Evolutionary conservation across 148 eudicot species (phyloP), one percentile per base, ranked within the genome.

Genomic region (Diospyros lotus): DNA sequence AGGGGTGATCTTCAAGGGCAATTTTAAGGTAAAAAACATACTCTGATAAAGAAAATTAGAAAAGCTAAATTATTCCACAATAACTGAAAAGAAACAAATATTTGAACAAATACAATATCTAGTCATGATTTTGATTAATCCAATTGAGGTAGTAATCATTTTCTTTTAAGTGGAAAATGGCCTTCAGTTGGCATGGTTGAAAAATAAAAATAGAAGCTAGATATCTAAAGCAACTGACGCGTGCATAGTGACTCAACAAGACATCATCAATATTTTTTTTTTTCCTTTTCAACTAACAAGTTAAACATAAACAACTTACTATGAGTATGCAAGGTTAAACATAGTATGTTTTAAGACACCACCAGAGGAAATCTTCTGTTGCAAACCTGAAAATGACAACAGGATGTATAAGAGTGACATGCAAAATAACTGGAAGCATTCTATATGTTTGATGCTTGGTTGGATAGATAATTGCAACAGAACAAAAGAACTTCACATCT

Each of bases 281-380:
- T 7, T 39, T 56, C n/a, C 13, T 15, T 66, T 48, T n/a, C 18
- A 45, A 5, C 55, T 42, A 56, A 14, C 42, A 14, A 12, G 44
- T 69, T 48, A 62, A 45, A 70, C 11, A 40, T 70, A 46, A 4
- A 28, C 53, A 55, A 84, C 90, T 78, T 83, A 92, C 97, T 84
- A 82, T 60, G 93, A 81, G 84, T 89, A 93, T 53, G 96, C 99
- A 51, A 89, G 59, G 74, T 87, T 84, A 77, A 95, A 95, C 80
- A 90, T 55, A 18, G 86, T 73, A 56, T 80, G 81, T 75, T 89
- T 92, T 69, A 95, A 44, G 60, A 83, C 64, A 75, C 97, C 94
- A n/a, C 99, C 97, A 43, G 96, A 69, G 53, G 92, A 71, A 60
- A 95, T 85, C 86, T 95, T 95, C 79, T 93, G 94, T 73, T 86